Evolutionary conservation across 2,329 filamentous ascomycete species (phyloP), one percentile per base, ranked within the genome.

Genomic region (Herpomyces periplanetae): DNA sequence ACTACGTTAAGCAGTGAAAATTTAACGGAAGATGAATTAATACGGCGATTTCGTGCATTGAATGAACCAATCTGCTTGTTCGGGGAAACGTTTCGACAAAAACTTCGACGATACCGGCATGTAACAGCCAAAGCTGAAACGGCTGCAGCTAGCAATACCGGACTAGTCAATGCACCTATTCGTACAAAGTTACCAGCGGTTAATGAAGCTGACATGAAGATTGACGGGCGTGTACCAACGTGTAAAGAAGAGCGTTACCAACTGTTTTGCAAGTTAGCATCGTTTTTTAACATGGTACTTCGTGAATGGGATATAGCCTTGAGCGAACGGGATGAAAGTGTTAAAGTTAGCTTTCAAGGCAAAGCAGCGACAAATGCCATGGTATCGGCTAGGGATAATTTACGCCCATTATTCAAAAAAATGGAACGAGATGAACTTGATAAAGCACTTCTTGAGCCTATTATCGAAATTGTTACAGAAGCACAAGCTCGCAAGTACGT

Each of bases 201-300:
- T 2, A 54, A 63, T 4, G 73, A 84, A 39, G 57, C 58, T 34
- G 60, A 85, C 28, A 87, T 88, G 68, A 75, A 73, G 37, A 56
- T 91, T 10, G 43, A 54, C 2, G 44, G 47, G 8, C 45, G 43
- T 16, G 41, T 66, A 5, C 17, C 17, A 5, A 51, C 53, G 2
- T 46, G 50, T 1, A 45, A 49, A 29, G 52, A 58, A 15, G 63
- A 45, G 1, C 52, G 57, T 17, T 43, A 49, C 17, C 71, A 63
- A 37, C 43, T 96, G 15, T 75, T 63, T 42, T 51, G 75, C 5
- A 75, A 96, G 38, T 47, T 96, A 21, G 66, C 65, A 9, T 80
- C 66, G 18, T 96, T 88, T 44, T 91, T 96, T 42, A 84, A 66
- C 20, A 69, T 96, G 57, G 56, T 96, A n/a, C 44, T 96, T 22